These are phyloP conservation scores for Citrus inodora DNA, from an alignment of 345 rosid genomes.

Conservation along the genomic window DNA sequence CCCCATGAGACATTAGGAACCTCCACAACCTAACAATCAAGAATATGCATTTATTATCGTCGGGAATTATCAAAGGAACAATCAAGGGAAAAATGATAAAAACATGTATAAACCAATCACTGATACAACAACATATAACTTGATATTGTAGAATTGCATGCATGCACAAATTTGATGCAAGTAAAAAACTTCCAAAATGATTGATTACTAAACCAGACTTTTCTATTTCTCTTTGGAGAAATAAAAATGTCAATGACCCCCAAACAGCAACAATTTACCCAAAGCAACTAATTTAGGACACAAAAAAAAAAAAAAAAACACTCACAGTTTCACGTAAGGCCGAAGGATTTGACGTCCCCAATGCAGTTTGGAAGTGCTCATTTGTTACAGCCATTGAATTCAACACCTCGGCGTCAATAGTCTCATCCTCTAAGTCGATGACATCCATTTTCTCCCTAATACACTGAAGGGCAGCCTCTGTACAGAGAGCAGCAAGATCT, in stretches of 20 bases:
- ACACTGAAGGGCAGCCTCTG: conserved; percentile 56
- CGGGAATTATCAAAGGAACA: neutral
- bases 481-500: conserved; percentile 47
- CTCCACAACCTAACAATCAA: conserved; percentile 28
- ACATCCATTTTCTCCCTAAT: conserved; percentile 52
- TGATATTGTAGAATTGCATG: neutral
- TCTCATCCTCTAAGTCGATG: conserved; percentile 48
- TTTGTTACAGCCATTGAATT: conserved; percentile 48
- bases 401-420: conserved; percentile 45
- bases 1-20: conserved; percentile 39
- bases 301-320: neutral
- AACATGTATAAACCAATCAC: neutral
- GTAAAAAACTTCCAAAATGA: neutral
- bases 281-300: neutral
- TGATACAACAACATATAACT: neutral
- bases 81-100: neutral
- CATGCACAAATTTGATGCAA: neutral
- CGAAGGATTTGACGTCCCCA: conserved; percentile 45
- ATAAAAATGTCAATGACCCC: neutral
- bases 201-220: neutral
- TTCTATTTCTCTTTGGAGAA: neutral
- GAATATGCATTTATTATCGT: neutral
- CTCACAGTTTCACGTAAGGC: conserved; percentile 52
- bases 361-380: conserved; percentile 49
- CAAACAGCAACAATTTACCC: neutral